Conservation (phyloP, 129 eudicot species). For the Artemisia argyi region DNA sequence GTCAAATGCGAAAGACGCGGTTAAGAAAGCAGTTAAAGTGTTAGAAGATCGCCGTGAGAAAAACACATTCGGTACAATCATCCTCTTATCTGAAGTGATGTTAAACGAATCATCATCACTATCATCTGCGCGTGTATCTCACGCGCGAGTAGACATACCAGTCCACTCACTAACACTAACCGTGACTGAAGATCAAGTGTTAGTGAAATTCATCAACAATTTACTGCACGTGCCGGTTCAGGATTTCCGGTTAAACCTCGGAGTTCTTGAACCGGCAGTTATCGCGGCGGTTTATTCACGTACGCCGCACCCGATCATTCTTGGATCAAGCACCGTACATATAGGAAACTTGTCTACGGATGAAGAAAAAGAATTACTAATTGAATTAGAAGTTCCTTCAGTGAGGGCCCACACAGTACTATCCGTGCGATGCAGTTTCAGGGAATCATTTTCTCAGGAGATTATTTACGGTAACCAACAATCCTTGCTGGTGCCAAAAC, state of each 20-base stretch:
- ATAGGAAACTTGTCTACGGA: constrained; percentile 64
- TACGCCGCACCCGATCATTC: constrained; percentile 44
- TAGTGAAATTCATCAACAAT: constrained; percentile 40
- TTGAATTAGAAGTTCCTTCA: constrained; percentile 72
- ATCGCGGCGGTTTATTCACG: constrained; percentile 67
- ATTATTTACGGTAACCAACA: constrained; percentile 49
- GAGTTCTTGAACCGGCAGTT: constrained; percentile 56
- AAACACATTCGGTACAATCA: constrained; percentile 53
- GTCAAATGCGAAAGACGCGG: constrained; percentile 54
- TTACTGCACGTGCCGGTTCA: constrained; percentile 51
- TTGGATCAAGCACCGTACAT: constrained; percentile 50
- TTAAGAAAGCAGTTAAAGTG: constrained; percentile 79
- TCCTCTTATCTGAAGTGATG: constrained; percentile 56
- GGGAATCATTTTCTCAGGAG: constrained; percentile 63
- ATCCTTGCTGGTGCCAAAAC: constrained; percentile 55
- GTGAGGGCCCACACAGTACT: constrained; percentile 59
- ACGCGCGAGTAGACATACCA: constrained; percentile 46
- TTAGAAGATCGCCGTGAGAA: constrained; percentile 78
- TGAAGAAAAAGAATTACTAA: constrained; percentile 70
- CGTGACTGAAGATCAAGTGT: constrained; percentile 20
- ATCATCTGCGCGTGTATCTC: constrained; percentile 48
- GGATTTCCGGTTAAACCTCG: constrained; percentile 58
- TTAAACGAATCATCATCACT: constrained; percentile 24
- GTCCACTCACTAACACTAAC: constrained; percentile 45
- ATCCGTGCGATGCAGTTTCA: constrained; percentile 68